Conservation (phyloP, 306 rosid genomes). For the Vigna unguiculata region DNA sequence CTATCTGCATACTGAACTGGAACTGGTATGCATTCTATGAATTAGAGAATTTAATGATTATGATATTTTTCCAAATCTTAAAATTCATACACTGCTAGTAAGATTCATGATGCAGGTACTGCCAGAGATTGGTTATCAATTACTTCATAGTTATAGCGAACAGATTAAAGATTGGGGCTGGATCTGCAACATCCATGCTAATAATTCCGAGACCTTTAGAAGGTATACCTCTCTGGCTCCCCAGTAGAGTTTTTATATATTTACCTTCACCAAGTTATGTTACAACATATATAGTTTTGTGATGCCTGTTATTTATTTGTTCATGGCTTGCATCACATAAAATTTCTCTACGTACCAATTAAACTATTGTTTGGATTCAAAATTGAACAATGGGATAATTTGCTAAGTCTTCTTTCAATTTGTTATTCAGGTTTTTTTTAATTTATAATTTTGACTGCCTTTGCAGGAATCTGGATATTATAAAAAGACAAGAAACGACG, state of each 20-base stretch:
- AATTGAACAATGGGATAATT: constrained; percentile 25
- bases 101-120: constrained; percentile 61
- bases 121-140: constrained; percentile 87
- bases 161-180: constrained; percentile 90
- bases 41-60: constrained; percentile 36
- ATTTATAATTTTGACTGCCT: constrained; percentile 41
- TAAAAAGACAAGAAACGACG: constrained; percentile 64
- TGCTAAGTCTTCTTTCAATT: neutral
- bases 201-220: constrained; percentile 72
- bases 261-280: constrained; percentile 28
- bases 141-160: constrained; percentile 72
- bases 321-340: constrained; percentile 25
- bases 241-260: constrained; percentile 22
- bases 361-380: constrained; percentile 31
- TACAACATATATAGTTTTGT: constrained; percentile 15
- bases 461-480: constrained; percentile 81
- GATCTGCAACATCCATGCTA: constrained; percentile 78
- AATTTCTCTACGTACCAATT: neutral
- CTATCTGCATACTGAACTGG: constrained; percentile 79
- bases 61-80: constrained; percentile 38
- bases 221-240: constrained; percentile 53
- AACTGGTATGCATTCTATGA: constrained; percentile 69
- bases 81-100: constrained; percentile 39
- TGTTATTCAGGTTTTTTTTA: constrained; percentile 24
- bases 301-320: constrained; percentile 2